phyloP scores from a whole-genome alignment of 345 rosid genomes.

The Punica granatum region DNA sequence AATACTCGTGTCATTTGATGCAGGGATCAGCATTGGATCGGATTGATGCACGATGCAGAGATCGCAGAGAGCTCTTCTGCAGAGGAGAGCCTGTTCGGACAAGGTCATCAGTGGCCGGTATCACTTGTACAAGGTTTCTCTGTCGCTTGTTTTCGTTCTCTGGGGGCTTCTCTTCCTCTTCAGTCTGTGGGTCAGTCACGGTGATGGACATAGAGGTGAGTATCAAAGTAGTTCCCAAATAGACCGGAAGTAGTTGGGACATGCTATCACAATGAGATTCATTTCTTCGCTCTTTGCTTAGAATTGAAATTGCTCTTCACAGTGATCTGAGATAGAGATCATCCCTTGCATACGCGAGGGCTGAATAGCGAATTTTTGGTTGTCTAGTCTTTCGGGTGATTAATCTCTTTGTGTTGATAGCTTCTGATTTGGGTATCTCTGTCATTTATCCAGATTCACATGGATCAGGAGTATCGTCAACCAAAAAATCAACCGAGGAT shows the following conservation, averaged over 20 bases:
- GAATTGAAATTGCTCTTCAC: not conserved
- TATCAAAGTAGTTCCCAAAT: not conserved
- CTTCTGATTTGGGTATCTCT: not conserved
- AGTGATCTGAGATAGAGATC: not conserved
- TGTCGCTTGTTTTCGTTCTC: constrained; percentile 56
- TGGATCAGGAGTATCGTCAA: not conserved
- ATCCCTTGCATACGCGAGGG: not conserved
- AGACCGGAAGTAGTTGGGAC: not conserved
- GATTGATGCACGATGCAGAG: constrained; percentile 82
- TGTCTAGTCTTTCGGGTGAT: not conserved
- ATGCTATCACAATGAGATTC: not conserved
- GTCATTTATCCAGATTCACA: not conserved
- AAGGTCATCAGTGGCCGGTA: constrained; percentile 27
- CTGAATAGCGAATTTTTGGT: not conserved
- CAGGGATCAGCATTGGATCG: constrained; percentile 11
- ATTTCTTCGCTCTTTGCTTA: not conserved
- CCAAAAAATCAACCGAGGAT: not conserved
- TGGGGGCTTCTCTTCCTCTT: constrained; percentile 71
- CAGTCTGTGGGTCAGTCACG: constrained; percentile 54
- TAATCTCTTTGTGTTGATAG: not conserved
- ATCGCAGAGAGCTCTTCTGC: constrained; percentile 71
- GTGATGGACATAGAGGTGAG: constrained; percentile 56
- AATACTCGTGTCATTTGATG: not conserved
- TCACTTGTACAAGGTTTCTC: constrained; percentile 48
- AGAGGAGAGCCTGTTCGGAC: constrained; percentile 44